Conservation (phyloP, 2,329 filamentous ascomycete species). For the Apiospora sp. region DNA sequence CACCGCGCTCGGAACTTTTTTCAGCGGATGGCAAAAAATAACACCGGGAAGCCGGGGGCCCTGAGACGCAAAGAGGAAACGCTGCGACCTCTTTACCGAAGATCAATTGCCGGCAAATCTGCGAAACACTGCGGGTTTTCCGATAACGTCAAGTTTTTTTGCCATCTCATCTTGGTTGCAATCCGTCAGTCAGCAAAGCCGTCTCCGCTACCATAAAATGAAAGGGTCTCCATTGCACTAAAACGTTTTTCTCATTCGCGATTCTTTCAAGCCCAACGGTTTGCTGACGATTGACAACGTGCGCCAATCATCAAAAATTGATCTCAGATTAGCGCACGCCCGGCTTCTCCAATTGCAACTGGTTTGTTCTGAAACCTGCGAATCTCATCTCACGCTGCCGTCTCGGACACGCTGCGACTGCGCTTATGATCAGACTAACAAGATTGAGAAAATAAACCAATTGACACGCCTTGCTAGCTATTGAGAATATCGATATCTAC, state of each 20-base stretch:
- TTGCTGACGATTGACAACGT: not conserved
- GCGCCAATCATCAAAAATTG: not conserved
- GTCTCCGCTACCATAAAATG: not conserved
- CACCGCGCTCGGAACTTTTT: conserved; percentile 9
- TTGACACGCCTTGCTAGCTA: not conserved
- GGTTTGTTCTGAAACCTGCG: not conserved
- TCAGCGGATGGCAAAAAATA: conserved; percentile 17
- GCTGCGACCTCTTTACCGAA: not conserved
- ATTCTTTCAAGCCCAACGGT: not conserved
- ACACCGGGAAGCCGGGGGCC: conserved; percentile 1
- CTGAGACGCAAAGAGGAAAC: not conserved
- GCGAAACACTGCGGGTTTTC: conserved; percentile 1
- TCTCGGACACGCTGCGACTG: not conserved
- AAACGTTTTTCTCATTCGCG: not conserved
- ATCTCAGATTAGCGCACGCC: not conserved
- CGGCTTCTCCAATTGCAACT: not conserved
- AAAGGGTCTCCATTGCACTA: not conserved
- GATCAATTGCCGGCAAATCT: conserved; percentile 2
- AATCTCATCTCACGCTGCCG: not conserved
- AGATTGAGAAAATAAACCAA: not conserved
- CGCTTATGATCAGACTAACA: not conserved
- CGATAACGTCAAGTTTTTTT: conserved; percentile 3
- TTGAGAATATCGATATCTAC: not conserved
- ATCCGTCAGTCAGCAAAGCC: not conserved
- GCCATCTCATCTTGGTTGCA: not conserved